Percentiles rank a stretch among this genome's conserved stretches.
Evolutionary conservation across 108 stramenopile species (phyloP).

Genomic region (Cyclotella cryptica): DNA sequence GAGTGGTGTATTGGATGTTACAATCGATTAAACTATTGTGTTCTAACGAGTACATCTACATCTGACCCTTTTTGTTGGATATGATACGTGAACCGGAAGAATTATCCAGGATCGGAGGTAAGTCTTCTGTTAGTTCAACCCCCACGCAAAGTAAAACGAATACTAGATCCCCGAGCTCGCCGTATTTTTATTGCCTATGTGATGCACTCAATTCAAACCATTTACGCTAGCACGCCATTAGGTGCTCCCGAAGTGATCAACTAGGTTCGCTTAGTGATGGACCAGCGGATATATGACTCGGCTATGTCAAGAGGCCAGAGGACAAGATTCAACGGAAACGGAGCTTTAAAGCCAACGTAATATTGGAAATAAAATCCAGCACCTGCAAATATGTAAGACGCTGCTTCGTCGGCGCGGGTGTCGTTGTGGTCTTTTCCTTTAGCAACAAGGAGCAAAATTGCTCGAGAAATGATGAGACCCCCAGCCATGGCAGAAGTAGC

Average conservation of each 20-base stretch:
- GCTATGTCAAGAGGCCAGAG: slow-evolving; percentile 82
- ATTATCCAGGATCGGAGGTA: too few relatives aligned
- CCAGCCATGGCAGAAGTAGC: slow-evolving; percentile 90
- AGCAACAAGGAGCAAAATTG: slow-evolving; percentile 55
- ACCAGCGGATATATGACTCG: slow-evolving; percentile 82
- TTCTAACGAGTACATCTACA: background rate
- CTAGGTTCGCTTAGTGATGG: slow-evolving; percentile 44
- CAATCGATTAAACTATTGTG: background rate
- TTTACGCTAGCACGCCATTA: too few relatives aligned
- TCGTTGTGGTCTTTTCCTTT: slow-evolving; percentile 67
- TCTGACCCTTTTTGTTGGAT: background rate
- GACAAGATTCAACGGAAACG: slow-evolving; percentile 89
- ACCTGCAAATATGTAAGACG: slow-evolving; percentile 85
- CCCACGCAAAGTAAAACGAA: too few relatives aligned
- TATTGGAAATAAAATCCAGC: slow-evolving; percentile 90
- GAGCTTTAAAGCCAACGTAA: slow-evolving; percentile 69
- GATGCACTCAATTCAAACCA: too few relatives aligned
- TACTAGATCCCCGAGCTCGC: too few relatives aligned
- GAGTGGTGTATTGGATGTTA: too few relatives aligned
- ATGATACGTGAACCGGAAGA: background rate
- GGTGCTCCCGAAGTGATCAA: too few relatives aligned
- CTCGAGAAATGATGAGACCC: slow-evolving; percentile 88
- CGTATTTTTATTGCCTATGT: too few relatives aligned
- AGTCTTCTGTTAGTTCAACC: too few relatives aligned
- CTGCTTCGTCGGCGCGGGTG: slow-evolving; percentile 81